phyloP scores from a whole-genome alignment of 2,329 filamentous ascomycete genomes.

The Alternaria brassicae region DNA sequence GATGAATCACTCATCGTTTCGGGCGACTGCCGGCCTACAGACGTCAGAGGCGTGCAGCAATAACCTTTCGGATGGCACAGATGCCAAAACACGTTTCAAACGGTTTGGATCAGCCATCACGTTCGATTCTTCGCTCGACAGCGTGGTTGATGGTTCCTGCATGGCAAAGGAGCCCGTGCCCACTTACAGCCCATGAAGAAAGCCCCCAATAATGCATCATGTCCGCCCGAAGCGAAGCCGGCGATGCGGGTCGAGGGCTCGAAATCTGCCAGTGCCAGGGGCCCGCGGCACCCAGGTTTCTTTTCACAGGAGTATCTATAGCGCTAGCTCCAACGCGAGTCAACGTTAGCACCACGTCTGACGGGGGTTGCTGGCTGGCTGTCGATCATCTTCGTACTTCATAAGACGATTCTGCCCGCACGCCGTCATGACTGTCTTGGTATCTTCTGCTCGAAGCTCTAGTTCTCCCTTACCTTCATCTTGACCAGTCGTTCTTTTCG shows the following conservation, averaged over 20 bases:
- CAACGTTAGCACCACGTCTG: constrained; percentile 33
- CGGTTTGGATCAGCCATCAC: background rate
- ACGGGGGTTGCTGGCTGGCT: constrained; percentile 19
- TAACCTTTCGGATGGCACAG: background rate
- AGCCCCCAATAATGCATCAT: constrained; percentile 18
- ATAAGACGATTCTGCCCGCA: constrained; percentile 25
- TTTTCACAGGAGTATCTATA: constrained; percentile 19
- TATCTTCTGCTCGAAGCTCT: constrained; percentile 24
- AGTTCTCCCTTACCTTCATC: constrained; percentile 23
- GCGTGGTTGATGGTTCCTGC: constrained; percentile 22
- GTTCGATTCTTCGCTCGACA: background rate
- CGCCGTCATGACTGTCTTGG: constrained; percentile 12
- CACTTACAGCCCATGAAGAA: constrained; percentile 7
- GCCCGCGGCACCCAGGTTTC: constrained; percentile 18
- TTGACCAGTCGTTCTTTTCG: constrained; percentile 26
- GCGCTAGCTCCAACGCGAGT: constrained; percentile 19
- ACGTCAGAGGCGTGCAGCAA: constrained; percentile 2
- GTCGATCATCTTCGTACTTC: constrained; percentile 28
- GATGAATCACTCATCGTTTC: constrained; percentile 31
- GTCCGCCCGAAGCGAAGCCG: constrained; percentile 24
- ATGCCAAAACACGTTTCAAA: constrained; percentile 6
- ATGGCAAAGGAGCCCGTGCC: constrained; percentile 17
- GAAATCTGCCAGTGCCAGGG: constrained; percentile 19
- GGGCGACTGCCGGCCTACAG: background rate
- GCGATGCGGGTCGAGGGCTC: constrained; percentile 21